Evolutionary conservation across 1,139 yeast genomes (phyloP).

Genomic region (Nadsonia commutata): DNA sequence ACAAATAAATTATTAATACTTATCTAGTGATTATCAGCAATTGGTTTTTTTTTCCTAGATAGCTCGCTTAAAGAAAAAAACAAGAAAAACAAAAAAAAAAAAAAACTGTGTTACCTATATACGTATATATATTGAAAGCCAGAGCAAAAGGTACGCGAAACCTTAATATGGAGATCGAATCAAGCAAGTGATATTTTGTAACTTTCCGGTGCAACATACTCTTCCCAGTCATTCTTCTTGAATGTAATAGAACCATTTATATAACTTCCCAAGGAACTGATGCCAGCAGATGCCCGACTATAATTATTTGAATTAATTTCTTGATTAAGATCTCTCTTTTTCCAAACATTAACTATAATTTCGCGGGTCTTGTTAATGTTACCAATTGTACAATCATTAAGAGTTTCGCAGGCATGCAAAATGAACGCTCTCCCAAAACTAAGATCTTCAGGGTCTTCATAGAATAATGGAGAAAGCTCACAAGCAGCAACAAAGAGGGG

Average conservation of each 20-base stretch:
- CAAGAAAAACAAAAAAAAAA: too few species aligned
- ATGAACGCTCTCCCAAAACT: neutral
- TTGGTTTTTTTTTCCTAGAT: too few species aligned
- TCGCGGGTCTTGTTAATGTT: conserved; percentile 1
- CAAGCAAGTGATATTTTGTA: conserved; percentile 4
- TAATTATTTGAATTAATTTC: too few species aligned
- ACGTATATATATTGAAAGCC: too few species aligned
- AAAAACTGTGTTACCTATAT: too few species aligned
- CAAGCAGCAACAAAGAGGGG: neutral
- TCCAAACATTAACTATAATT: conserved; percentile 1
- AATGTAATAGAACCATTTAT: neutral
- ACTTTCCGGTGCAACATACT: conserved; percentile 4
- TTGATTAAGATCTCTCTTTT: conserved; percentile 3
- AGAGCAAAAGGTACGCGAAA: too few species aligned
- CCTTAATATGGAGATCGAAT: too few species aligned
- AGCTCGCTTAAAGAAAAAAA: too few species aligned
- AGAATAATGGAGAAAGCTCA: neutral
- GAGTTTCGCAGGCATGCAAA: neutral
- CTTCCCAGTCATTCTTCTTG: conserved; percentile 5
- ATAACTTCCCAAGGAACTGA: too few species aligned
- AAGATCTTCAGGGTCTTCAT: neutral
- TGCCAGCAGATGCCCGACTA: too few species aligned
- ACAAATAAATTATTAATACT: neutral
- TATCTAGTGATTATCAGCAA: too few species aligned
- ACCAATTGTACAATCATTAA: neutral